Base-by-base conservation (phyloP, 1,284 basidiomycete species). In the Puccinia hordei region DNA sequence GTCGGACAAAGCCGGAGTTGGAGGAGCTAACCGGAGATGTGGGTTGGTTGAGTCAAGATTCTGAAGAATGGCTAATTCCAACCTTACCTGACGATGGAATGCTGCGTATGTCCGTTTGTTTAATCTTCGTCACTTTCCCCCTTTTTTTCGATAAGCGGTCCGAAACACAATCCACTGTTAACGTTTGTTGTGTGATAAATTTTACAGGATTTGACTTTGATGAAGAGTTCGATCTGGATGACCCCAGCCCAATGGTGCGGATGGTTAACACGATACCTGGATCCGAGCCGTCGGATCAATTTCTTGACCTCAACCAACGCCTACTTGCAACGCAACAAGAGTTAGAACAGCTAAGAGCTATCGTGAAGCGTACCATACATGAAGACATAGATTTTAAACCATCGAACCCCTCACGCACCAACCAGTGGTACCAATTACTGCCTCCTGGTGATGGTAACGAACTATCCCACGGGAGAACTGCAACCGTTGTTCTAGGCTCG, bases 1-100 rank as follows among this genome's bases (percentile, higher is more conserved):
- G 73, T 46, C 57, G 73, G 27, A 61, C n/a, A 24, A 76, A 76
- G 49, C 22, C 24, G 15, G 73, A 61, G 46, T 76, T 76, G 13
- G 59, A 76, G 10, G 30, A 46, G 19, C 24, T 76, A 19, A 33
- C 61, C 27, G 73, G 17, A n/a, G 33, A 61, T 61, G 61, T 49
- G 27, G 59, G 30, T 49, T 76, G 55, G 55, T 9, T 76, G 24
- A 13, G 24, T 41, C 46, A 66, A 30, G 41, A 76, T 33, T 76
- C 73, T 33, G 41, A 76, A 33, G 57, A 76, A 51, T 76, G 73
- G 73, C 59, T 76, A 30, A 76, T 76, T 38, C 73, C 73, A 19
- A 59, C n/a, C n/a, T 24, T 76, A 22, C 59, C 35, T 9, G 59
- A 65, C 10, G 73, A 76, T 76, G 73, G 38, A 53, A 61, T 76